These are phyloP conservation scores for Micromonas commoda DNA, from an alignment of 139 green algal genomes.

Conservation along the genomic window DNA sequence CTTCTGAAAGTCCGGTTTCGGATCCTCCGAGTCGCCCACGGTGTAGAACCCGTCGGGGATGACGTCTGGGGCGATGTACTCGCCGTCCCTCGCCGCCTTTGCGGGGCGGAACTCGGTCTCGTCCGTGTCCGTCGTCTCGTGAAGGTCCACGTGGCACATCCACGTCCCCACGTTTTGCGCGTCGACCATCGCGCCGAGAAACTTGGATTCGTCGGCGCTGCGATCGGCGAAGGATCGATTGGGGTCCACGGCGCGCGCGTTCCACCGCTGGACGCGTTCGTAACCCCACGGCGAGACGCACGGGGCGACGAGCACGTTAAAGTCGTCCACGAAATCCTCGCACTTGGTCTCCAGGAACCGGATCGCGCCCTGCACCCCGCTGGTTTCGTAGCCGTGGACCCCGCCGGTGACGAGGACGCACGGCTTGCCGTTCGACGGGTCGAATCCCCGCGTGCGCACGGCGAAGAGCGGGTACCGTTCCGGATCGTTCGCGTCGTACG, in stretches of 20 bases:
- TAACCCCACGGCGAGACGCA: conserved; percentile 25
- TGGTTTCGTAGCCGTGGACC: conserved; percentile 27
- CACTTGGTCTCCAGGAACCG: conserved; percentile 10
- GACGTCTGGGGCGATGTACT: conserved; percentile 2
- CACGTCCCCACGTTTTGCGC: not conserved
- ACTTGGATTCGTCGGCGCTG: conserved; percentile 1
- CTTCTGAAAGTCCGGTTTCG: not conserved
- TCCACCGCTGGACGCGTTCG: conserved; percentile 26
- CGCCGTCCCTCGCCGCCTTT: conserved; percentile 27
- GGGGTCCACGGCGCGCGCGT: conserved; percentile 7
- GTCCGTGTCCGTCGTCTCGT: conserved; percentile 31
- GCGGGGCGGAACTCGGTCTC: conserved; percentile 29
- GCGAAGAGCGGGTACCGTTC: conserved; percentile 12
- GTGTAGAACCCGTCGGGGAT: conserved; percentile 29
- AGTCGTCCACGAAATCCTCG: not conserved
- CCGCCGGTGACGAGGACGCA: conserved; percentile 29
- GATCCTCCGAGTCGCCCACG: conserved; percentile 7
- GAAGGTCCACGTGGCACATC: conserved; percentile 26
- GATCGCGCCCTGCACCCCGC: conserved; percentile 23
- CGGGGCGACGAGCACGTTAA: conserved; percentile 22
- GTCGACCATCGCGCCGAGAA: conserved; percentile 12
- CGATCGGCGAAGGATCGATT: conserved; percentile 15
- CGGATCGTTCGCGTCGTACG: not conserved
- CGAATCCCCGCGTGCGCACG: not conserved
- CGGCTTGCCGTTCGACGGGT: conserved; percentile 9